Percentiles rank a stretch among this genome's conserved stretches.
These are phyloP conservation scores for Fusarium proliferatum DNA, from an alignment of 2,329 filamentous ascomycete genomes.

Conservation along the genomic window DNA sequence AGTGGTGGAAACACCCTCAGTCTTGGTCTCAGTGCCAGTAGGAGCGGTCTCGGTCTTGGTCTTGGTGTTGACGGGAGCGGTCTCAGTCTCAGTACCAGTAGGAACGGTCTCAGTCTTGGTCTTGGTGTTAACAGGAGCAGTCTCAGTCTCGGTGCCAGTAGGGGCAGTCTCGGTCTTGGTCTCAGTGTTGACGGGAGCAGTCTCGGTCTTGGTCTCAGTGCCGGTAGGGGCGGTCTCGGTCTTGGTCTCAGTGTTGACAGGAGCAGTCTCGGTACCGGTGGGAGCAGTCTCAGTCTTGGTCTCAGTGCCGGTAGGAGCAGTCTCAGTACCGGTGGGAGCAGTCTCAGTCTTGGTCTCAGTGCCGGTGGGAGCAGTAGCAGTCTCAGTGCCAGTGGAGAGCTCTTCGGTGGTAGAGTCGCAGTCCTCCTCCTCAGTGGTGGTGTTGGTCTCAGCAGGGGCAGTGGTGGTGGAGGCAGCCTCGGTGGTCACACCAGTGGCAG, in stretches of 20 bases:
- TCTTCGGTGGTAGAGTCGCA: conserved; percentile 4
- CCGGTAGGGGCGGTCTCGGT: conserved; percentile 4
- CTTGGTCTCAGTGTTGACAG: not conserved
- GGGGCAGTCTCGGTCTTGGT: not conserved
- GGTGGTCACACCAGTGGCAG: not conserved
- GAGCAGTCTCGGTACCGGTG: not conserved
- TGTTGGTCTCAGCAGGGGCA: conserved; percentile 6
- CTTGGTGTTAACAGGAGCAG: not conserved
- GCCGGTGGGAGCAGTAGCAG: not conserved
- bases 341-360: conserved; percentile 3
- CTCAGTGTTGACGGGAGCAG: not conserved
- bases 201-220: not conserved
- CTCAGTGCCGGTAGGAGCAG: not conserved
- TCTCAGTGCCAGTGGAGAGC: conserved; percentile 4
- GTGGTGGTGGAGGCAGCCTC: conserved; percentile 13
- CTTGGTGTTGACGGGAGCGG: conserved; percentile 9
- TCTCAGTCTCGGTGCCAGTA: conserved; percentile 8
- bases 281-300: not conserved
- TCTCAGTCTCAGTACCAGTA: not conserved
- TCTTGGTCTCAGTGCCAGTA: not conserved
- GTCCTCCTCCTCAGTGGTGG: conserved; percentile 16
- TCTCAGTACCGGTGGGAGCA: not conserved
- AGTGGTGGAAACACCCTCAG: not conserved
- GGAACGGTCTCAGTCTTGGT: not conserved
- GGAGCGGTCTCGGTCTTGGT: too few species aligned